These are phyloP conservation scores for Pontederia paniculata DNA, from an alignment of 176 grass and related monocot species.

Conservation along the genomic window DNA sequence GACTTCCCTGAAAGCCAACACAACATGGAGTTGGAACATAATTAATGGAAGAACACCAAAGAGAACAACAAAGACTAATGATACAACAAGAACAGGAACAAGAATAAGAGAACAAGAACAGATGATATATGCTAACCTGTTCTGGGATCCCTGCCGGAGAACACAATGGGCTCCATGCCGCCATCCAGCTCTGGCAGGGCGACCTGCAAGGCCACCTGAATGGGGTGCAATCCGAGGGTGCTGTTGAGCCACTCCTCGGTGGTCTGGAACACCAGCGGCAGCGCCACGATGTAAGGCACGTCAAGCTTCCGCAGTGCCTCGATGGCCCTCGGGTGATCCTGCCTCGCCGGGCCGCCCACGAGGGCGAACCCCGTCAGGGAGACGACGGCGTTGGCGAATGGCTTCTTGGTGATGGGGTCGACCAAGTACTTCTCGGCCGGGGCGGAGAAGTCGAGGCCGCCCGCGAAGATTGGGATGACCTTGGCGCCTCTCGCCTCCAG, in stretches of 20 bases:
- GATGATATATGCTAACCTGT: slow-evolving; percentile 70
- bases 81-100: neutral
- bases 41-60: slow-evolving; percentile 1
- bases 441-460: slow-evolving; percentile 75
- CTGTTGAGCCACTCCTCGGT: slow-evolving; percentile 98
- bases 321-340: slow-evolving; percentile 91
- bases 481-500: slow-evolving; percentile 83
- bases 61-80: too few relatives aligned
- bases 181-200: slow-evolving; percentile 92
- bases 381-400: slow-evolving; percentile 72
- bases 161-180: slow-evolving; percentile 96
- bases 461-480: slow-evolving; percentile 86
- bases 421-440: slow-evolving; percentile 53
- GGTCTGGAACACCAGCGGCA: slow-evolving; percentile 96
- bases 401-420: slow-evolving; percentile 61
- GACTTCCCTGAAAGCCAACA: slow-evolving; percentile 64
- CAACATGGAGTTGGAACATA: neutral
- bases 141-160: slow-evolving; percentile 70
- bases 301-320: slow-evolving; percentile 83
- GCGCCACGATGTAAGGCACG: slow-evolving; percentile 93
- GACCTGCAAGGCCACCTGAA: slow-evolving; percentile 96
- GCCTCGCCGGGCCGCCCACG: slow-evolving; percentile 85
- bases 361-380: slow-evolving; percentile 95
- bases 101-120: too few relatives aligned
- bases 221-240: slow-evolving; percentile 84